phyloP scores from a whole-genome alignment of 345 rosid species.

The Aquilaria sinensis region DNA sequence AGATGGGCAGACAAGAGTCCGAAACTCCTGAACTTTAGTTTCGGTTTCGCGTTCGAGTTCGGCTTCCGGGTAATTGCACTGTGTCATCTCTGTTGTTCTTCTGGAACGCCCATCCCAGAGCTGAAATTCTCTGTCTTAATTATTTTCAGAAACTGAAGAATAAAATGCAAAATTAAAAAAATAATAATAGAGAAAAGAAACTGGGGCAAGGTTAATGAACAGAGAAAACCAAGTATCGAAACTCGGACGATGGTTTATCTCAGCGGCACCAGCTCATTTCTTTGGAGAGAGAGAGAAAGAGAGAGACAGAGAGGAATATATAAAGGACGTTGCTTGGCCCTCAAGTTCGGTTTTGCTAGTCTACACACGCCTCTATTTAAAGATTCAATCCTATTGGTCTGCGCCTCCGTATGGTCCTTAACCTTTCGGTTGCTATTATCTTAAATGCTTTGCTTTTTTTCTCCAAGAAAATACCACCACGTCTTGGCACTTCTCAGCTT shows the following conservation, averaged over 20 bases:
- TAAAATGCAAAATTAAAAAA: neutral
- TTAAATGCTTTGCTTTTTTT: too few species aligned
- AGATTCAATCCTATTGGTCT: conserved; percentile 11
- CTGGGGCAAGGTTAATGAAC: too few species aligned
- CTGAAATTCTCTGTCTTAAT: neutral
- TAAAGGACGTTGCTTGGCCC: conserved; percentile 43
- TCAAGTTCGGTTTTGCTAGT: conserved; percentile 45
- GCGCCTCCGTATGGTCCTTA: too few species aligned
- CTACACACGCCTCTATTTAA: conserved; percentile 26
- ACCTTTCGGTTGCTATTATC: too few species aligned
- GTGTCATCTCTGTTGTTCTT: conserved; percentile 35
- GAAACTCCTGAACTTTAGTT: conserved; percentile 14
- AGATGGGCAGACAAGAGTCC: conserved; percentile 44
- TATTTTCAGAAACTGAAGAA: conserved; percentile 4
- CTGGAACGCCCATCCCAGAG: conserved; percentile 15
- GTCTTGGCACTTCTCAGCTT: too few species aligned
- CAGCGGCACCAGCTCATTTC: too few species aligned
- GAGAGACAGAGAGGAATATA: too few species aligned
- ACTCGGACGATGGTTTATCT: too few species aligned
- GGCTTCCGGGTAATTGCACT: conserved; percentile 40
- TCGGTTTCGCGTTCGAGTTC: conserved; percentile 5
- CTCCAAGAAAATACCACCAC: too few species aligned
- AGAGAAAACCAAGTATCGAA: too few species aligned
- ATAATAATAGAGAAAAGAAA: neutral
- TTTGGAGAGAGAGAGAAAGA: too few species aligned